Base-by-base conservation (phyloP, 139 green algal species). In the Chlorella sp. region DNA sequence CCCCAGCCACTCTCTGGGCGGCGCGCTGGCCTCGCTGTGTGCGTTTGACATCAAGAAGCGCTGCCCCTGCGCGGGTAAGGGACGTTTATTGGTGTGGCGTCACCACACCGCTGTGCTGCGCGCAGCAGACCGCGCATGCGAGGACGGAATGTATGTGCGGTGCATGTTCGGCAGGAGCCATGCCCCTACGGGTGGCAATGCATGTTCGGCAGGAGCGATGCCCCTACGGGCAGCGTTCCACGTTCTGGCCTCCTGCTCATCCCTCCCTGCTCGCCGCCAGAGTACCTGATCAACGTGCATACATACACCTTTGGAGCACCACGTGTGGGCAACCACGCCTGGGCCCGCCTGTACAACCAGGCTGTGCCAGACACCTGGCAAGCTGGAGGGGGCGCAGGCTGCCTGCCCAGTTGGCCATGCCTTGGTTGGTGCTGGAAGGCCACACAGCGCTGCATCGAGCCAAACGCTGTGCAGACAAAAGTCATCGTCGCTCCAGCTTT, bases 281-380 rank as follows among this genome's bases (percentile, higher is more conserved):
- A 58, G 36, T 76, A 75, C 32, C 14, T 56, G 5, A 41, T 73
- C 43, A 70, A 78, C 16, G 51, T 82, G 22, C n/a, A 41, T 0
- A 32, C n/a, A 51, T 93, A 94, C 82, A 93, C 91, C 8, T 92
- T 93, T 87, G 92, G 93, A 30, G 88, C 92, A 0, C 93, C 92
- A 0, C 84, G 92, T 2, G 82, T 84, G 0, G 93, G 93, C 81
- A 96, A 96, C 86, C 87, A 90, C 56, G 84, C 90, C 22, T 94
- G 92, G 85, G 93, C 89, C 4, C 30, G 64, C 22, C 68, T 86
- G 26, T 94, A 92, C 84, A 77, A 88, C 36, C 20, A 38, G 2
- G 26, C 51, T 0, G 85, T 95, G 19, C 90, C 90, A 22, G 85
- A 95, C 73, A 93, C 89, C 24, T 95, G 90, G 90, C 46, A 54